Evolutionary conservation across 2,329 filamentous ascomycete species (phyloP).

Genomic region (Trichoderma brevicompactum): DNA sequence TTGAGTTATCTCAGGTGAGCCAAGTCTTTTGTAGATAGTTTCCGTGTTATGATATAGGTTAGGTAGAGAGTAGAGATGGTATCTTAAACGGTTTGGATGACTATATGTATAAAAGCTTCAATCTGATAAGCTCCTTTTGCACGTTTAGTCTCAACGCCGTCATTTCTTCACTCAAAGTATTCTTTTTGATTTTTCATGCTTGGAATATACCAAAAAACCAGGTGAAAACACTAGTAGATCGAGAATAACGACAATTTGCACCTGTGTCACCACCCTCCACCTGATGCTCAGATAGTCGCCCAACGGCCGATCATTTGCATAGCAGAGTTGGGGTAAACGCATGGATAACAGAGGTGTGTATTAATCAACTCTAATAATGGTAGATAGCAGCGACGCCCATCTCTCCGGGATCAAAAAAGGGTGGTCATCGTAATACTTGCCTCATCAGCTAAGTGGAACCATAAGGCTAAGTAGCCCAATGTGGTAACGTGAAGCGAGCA

Average conservation of each 20-base stretch:
- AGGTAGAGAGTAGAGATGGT: neutral
- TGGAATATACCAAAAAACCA: neutral
- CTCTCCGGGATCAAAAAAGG: neutral
- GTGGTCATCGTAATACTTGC: conserved; percentile 27
- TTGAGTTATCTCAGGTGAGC: neutral
- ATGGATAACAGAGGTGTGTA: neutral
- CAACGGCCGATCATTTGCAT: neutral
- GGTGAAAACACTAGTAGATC: too few species aligned
- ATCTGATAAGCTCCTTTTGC: neutral
- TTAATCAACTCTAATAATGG: neutral
- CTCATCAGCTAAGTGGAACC: conserved; percentile 20
- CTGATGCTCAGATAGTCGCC: neutral
- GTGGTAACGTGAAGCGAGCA: conserved; percentile 40
- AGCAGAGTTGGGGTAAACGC: neutral
- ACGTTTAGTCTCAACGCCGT: neutral
- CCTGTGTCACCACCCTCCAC: neutral
- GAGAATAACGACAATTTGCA: neutral
- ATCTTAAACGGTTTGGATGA: neutral
- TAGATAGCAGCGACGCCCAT: neutral
- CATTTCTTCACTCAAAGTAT: neutral
- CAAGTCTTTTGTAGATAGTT: neutral
- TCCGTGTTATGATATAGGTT: neutral
- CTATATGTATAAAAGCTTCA: neutral
- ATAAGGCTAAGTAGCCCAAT: conserved; percentile 31
- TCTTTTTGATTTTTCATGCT: neutral